Evolutionary conservation across 768 basidiomycete species (phyloP).

Genomic region (Termitomyces sp.): DNA sequence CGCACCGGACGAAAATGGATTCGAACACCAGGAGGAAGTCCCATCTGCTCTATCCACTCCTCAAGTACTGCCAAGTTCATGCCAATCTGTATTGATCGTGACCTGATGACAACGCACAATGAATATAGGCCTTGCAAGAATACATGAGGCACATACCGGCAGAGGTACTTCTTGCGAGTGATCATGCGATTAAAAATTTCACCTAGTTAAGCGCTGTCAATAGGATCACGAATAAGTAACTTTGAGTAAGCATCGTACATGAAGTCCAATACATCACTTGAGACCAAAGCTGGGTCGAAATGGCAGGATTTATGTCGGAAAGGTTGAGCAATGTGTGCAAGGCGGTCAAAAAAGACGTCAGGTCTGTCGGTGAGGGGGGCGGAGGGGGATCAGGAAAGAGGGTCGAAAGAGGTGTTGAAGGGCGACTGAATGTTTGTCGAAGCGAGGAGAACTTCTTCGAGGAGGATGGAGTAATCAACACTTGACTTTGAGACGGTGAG

Average conservation of each 20-base stretch:
- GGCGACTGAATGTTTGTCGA: slow-evolving; percentile 56
- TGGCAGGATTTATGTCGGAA: slow-evolving; percentile 86
- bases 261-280: slow-evolving; percentile 99
- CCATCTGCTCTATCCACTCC: slow-evolving; percentile 87
- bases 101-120: slow-evolving; percentile 37
- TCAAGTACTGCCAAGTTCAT: slow-evolving; percentile 85
- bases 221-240: not conserved
- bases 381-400: slow-evolving; percentile 47
- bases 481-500: slow-evolving; percentile 48
- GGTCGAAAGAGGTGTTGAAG: slow-evolving; percentile 45
- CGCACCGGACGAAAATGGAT: slow-evolving; percentile 81
- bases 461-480: slow-evolving; percentile 42
- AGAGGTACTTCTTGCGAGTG: slow-evolving; percentile 92
- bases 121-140: not conserved
- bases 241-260: slow-evolving; percentile 50
- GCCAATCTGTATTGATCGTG: slow-evolving; percentile 84
- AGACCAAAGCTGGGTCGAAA: slow-evolving; percentile 90
- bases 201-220: slow-evolving; percentile 42
- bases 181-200: slow-evolving; percentile 84
- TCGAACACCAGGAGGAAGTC: slow-evolving; percentile 74
- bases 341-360: slow-evolving; percentile 82
- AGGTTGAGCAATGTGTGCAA: slow-evolving; percentile 80
- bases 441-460: slow-evolving; percentile 66
- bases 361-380: slow-evolving; percentile 46
- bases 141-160: slow-evolving; percentile 53